Percentiles rank a stretch among this genome's conserved stretches.
These are phyloP conservation scores for Laguncularia racemosa DNA, from an alignment of 345 rosid genomes.

Conservation along the genomic window DNA sequence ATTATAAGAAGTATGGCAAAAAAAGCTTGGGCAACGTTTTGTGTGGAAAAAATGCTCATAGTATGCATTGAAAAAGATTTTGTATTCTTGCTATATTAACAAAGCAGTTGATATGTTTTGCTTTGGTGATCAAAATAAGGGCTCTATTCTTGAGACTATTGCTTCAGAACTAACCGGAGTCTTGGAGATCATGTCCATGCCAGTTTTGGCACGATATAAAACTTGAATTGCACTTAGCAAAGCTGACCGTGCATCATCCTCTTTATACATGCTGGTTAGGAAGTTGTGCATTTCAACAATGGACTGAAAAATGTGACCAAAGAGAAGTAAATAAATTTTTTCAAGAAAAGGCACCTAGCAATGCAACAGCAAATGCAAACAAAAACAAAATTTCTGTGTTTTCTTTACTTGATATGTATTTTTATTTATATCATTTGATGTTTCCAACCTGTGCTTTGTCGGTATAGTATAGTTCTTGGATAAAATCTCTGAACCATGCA, in stretches of 20 bases:
- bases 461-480: conserved; percentile 16
- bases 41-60: too few relatives aligned
- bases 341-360: not conserved
- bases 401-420: conserved; percentile 12
- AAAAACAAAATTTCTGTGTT: conserved; percentile 19
- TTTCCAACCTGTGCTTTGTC: too few relatives aligned
- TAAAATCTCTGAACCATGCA: conserved; percentile 41
- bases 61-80: too few relatives aligned
- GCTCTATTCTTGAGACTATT: not conserved
- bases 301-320: conserved; percentile 10
- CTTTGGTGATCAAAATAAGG: too few relatives aligned
- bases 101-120: too few relatives aligned
- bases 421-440: too few relatives aligned
- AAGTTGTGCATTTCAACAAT: conserved; percentile 38
- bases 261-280: conserved; percentile 32
- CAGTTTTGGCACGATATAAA: conserved; percentile 23
- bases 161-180: conserved; percentile 25
- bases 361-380: too few relatives aligned
- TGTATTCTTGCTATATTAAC: too few relatives aligned
- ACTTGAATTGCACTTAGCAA: conserved; percentile 34
- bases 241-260: conserved; percentile 43
- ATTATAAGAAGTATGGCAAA: too few relatives aligned
- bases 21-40: too few relatives aligned
- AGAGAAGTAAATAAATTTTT: too few relatives aligned
- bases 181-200: conserved; percentile 34